phyloP scores from a whole-genome alignment of 164 flowering plant genomes.

The Chimonanthus praecox region DNA sequence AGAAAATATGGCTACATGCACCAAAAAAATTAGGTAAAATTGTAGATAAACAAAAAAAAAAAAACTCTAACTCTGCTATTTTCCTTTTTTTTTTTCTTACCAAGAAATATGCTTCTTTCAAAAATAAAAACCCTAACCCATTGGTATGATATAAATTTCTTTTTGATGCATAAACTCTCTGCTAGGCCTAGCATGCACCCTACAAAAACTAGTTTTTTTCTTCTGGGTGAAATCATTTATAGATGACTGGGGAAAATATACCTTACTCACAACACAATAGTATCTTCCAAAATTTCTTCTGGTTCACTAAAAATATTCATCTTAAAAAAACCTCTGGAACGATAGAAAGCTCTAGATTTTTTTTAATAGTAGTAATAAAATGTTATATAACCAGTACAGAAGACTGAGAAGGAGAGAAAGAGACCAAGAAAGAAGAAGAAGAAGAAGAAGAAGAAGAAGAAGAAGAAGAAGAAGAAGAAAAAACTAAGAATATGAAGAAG shows the following conservation, averaged over 20 bases:
- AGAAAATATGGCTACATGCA: not conserved
- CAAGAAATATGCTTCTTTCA: not conserved
- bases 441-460: not conserved
- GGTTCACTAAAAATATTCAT: no score
- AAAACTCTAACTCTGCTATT: not conserved
- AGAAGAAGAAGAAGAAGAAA: not conserved
- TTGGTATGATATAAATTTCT: not conserved
- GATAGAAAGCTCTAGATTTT: no score
- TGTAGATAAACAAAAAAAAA: not conserved
- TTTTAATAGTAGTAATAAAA: not conserved
- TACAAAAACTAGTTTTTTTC: no score
- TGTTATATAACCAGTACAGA: not conserved
- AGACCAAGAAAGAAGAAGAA: no score
- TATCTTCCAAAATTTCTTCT: no score
- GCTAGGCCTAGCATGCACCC: no score
- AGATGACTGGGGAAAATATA: no score
- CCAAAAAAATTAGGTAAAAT: not conserved
- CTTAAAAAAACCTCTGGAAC: no score
- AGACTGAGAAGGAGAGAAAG: not conserved
- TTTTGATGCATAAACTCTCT: no score
- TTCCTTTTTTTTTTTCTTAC: not conserved
- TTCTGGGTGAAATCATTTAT: no score
- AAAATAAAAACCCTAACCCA: not conserved
- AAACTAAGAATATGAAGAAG: not conserved
- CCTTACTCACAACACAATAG: no score